Evolutionary conservation across 768 basidiomycete genomes (phyloP).

Genomic region (Gymnopilus dilepis): DNA sequence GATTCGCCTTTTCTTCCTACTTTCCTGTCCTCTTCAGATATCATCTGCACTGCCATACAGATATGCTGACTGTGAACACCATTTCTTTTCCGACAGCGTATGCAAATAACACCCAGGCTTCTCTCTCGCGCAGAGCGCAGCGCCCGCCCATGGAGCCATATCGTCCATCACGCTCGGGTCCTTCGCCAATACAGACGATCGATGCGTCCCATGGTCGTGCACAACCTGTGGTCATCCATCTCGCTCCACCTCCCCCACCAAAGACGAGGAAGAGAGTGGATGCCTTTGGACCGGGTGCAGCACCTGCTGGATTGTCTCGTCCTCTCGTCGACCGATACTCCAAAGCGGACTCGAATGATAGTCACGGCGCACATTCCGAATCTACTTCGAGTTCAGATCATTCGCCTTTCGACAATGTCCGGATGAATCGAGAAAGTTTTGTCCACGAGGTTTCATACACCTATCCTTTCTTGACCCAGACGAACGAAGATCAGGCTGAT

Average conservation of each 20-base stretch:
- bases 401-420: background rate
- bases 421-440: background rate
- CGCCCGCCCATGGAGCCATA: background rate
- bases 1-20: background rate
- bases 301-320: background rate
- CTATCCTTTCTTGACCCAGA: conserved; percentile 6
- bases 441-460: conserved; percentile 6
- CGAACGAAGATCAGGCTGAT: background rate
- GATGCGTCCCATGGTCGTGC: background rate
- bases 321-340: background rate
- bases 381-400: conserved; percentile 2
- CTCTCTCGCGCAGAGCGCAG: conserved; percentile 10
- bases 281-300: background rate
- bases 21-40: background rate
- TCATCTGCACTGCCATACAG: background rate
- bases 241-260: conserved; percentile 15
- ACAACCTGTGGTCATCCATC: conserved; percentile 15
- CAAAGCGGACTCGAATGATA: background rate
- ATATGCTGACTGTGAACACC: conserved; percentile 21
- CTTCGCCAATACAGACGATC: conserved; percentile 2
- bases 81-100: conserved; percentile 27
- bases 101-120: conserved; percentile 22
- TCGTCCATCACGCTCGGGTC: conserved; percentile 1
- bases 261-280: conserved; percentile 15
- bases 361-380: background rate